Evolutionary conservation across 2,329 filamentous ascomycete species (phyloP).

Genomic region (Trichoderma sp.): DNA sequence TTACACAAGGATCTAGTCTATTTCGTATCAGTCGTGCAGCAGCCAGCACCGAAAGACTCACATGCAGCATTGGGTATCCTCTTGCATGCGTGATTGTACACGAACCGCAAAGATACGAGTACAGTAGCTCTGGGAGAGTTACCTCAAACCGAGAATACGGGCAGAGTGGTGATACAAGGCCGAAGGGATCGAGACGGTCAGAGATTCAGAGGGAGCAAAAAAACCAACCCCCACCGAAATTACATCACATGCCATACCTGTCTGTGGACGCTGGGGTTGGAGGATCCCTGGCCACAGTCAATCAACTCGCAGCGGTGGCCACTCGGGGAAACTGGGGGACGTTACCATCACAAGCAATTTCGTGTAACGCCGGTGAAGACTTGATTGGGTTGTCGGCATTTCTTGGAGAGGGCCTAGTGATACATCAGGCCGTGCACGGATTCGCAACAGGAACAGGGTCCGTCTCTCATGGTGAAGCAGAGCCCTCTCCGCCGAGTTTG

Average conservation of each 20-base stretch:
- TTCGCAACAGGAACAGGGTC: background rate
- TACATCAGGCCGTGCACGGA: background rate
- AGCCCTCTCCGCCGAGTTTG: background rate
- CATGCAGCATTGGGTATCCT: background rate
- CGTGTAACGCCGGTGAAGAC: conserved; percentile 13
- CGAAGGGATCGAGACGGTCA: background rate
- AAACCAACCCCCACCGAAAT: background rate
- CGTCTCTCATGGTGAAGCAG: background rate
- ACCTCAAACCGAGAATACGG: background rate
- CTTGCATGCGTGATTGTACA: background rate
- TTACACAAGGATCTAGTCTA: background rate
- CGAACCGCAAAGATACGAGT: background rate
- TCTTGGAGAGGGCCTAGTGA: background rate
- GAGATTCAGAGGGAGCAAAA: background rate
- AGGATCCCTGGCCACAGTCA: background rate
- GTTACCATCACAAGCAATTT: conserved; percentile 17
- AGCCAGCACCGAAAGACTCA: background rate
- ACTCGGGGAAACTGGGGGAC: conserved; percentile 11
- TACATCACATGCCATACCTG: conserved; percentile 9
- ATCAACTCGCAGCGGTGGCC: conserved; percentile 18
- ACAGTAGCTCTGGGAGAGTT: background rate
- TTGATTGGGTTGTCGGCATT: conserved; percentile 4
- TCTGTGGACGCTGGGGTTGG: background rate
- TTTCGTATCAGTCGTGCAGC: background rate
- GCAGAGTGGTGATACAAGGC: background rate